Base-by-base conservation (phyloP, 352 stramenopile genomes). In the Globisporangium mamillatum region DNA sequence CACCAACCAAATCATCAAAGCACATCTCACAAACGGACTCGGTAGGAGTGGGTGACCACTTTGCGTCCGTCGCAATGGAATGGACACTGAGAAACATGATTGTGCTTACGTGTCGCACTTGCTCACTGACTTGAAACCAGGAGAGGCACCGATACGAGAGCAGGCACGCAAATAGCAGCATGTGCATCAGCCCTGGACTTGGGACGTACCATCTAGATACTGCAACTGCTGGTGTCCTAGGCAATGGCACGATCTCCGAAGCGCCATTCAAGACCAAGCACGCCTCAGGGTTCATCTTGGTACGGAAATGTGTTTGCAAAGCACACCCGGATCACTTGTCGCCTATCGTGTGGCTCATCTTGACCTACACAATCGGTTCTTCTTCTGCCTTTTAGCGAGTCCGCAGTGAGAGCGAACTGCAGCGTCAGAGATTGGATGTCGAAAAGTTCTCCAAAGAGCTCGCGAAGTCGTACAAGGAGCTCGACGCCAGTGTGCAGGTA, bases 401-500 rank as follows among this genome's bases (percentile, higher is more conserved):
- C 12, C 73, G 73, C 5, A 84, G 77, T 41, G 75, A 82, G 29
- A 78, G 71, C 63, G 71, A 74, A 56, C 29, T 84, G 25, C 68
- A 79, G 34, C 65, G 69, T 14, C 76, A 74, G 60, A 64, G 68
- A 16, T 71, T 72, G 46, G 64, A 79, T 41, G 58, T 64, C 36
- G 69, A 66, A 7, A 22, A 65, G 24, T 73, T 85, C 29, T 89
- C 82, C 0, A 86, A 84, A 34, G 80, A 89, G 46, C 70, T 89
- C 34, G 79, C 71, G 25, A 85, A 78, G 58, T 89, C 80, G 10
- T 89, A 89, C 57, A 63, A 73, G 8, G 50, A 89, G 53, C 63
- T 89, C 4, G 66, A 75, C 52, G 68, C 52, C 2, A 80, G 71
- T 18, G 67, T 80, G 22, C 69, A 82, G 74, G 78, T 85, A 56